Evolutionary conservation across 2,329 filamentous ascomycete species (phyloP).

Genomic region (Orbilia brochopaga): DNA sequence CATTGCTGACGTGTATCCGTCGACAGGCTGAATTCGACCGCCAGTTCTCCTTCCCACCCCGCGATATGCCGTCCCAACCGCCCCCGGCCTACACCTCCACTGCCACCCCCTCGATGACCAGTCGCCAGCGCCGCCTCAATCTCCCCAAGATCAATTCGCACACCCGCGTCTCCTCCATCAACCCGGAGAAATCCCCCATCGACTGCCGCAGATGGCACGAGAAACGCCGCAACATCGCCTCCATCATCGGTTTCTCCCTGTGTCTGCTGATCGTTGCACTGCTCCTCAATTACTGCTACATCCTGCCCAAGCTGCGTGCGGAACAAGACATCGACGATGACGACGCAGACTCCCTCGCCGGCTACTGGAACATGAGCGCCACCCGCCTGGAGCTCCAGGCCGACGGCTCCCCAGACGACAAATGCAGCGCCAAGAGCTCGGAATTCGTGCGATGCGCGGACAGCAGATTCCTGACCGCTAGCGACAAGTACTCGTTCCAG

Average conservation of each 20-base stretch:
- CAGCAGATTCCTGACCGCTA: constrained; percentile 33
- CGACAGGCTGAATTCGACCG: constrained; percentile 46
- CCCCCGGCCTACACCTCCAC: constrained; percentile 44
- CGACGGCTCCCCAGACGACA: constrained; percentile 25
- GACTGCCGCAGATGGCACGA: constrained; percentile 46
- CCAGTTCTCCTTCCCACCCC: constrained; percentile 38
- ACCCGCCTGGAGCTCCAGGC: constrained; percentile 14
- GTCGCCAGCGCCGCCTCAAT: constrained; percentile 38
- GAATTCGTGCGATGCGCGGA: constrained; percentile 45
- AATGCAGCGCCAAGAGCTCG: constrained; percentile 29
- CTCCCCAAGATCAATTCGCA: constrained; percentile 41
- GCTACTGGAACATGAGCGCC: constrained; percentile 37
- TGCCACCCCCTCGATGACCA: constrained; percentile 28
- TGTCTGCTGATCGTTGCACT: constrained; percentile 24
- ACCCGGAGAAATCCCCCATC: constrained; percentile 40
- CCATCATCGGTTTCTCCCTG: constrained; percentile 29
- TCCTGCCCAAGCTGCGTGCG: constrained; percentile 30
- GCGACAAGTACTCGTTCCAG: constrained; percentile 21
- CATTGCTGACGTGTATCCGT: constrained; percentile 16
- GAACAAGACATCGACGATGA: not conserved
- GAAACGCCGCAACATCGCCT: constrained; percentile 39
- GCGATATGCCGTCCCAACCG: constrained; percentile 39
- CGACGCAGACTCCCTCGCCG: constrained; percentile 9
- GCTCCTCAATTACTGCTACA: constrained; percentile 39
- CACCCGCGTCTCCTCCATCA: constrained; percentile 40